phyloP scores from a whole-genome alignment of 2,329 filamentous ascomycete genomes.

The Pseudocercospora macadamiae region DNA sequence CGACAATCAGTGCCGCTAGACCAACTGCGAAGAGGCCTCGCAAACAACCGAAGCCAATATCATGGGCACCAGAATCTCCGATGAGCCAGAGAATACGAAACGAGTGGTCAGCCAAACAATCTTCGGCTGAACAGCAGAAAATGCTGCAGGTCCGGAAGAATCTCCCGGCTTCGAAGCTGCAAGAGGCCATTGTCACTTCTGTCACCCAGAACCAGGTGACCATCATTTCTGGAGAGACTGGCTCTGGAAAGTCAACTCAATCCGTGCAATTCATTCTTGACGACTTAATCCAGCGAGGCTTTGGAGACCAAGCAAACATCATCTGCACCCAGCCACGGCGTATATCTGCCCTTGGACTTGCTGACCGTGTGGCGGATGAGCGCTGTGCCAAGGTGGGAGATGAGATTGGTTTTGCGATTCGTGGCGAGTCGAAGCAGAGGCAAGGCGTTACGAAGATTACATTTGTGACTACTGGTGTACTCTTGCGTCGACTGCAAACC shows the following conservation, averaged over 20 bases:
- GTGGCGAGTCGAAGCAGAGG: slow-evolving; percentile 80
- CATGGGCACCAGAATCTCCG: slow-evolving; percentile 62
- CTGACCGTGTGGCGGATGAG: slow-evolving; percentile 92
- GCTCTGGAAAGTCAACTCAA: slow-evolving; percentile 95
- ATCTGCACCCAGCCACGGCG: slow-evolving; percentile 93
- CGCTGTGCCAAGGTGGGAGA: slow-evolving; percentile 78
- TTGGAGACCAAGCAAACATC: slow-evolving; percentile 82
- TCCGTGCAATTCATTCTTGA: slow-evolving; percentile 95
- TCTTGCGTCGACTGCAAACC: slow-evolving; percentile 87
- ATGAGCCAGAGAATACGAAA: slow-evolving; percentile 62
- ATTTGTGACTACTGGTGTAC: slow-evolving; percentile 92
- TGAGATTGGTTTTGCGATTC: slow-evolving; percentile 89
- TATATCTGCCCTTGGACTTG: slow-evolving; percentile 91
- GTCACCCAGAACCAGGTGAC: slow-evolving; percentile 82
- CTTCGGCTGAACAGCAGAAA: slow-evolving; percentile 65
- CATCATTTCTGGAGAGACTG: slow-evolving; percentile 95
- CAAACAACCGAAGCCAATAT: slow-evolving; percentile 58
- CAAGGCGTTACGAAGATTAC: slow-evolving; percentile 79
- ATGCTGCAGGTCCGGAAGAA: slow-evolving; percentile 74
- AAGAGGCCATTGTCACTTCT: slow-evolving; percentile 73
- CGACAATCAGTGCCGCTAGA: slow-evolving; percentile 39
- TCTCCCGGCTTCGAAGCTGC: slow-evolving; percentile 85
- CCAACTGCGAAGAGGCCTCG: slow-evolving; percentile 39
- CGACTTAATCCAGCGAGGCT: slow-evolving; percentile 75
- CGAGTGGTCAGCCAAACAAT: slow-evolving; percentile 72